phyloP scores from a whole-genome alignment of 805 yeast species.

The Komagataella populi region DNA sequence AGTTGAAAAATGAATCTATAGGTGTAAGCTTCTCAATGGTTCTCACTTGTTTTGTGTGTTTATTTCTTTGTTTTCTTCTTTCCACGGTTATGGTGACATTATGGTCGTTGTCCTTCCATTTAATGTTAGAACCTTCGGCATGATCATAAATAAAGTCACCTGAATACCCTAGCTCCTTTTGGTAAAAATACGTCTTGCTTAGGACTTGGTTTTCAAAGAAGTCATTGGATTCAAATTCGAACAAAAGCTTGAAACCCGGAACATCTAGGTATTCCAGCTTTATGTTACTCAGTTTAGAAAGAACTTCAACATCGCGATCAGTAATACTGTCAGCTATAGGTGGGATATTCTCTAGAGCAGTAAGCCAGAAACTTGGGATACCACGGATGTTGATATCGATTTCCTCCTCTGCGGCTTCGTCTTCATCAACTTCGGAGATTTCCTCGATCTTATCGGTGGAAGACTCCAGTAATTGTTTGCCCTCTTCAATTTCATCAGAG shows the following conservation, averaged over 20 bases:
- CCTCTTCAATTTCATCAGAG: constrained; percentile 62
- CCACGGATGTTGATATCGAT: constrained; percentile 39
- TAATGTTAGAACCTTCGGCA: constrained; percentile 80
- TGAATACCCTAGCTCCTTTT: constrained; percentile 83
- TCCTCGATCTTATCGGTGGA: constrained; percentile 28
- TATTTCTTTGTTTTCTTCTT: constrained; percentile 94
- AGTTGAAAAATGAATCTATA: constrained; percentile 89
- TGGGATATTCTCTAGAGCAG: constrained; percentile 80
- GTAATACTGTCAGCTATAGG: constrained; percentile 75
- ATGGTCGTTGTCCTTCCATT: constrained; percentile 69
- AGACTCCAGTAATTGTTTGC: constrained; percentile 50
- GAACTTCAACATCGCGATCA: constrained; percentile 81
- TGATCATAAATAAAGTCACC: constrained; percentile 96
- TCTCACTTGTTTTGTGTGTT: constrained; percentile 91
- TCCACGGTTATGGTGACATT: constrained; percentile 82
- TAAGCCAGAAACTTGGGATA: constrained; percentile 92
- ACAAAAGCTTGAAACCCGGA: constrained; percentile 83
- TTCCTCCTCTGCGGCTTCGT: constrained; percentile 17
- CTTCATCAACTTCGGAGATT: constrained; percentile 24
- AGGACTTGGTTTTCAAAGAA: constrained; percentile 63
- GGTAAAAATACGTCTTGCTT: constrained; percentile 84
- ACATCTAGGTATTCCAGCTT: constrained; percentile 65
- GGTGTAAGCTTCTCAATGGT: constrained; percentile 91
- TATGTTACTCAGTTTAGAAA: constrained; percentile 54
- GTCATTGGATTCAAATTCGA: constrained; percentile 66